These are phyloP conservation scores for Cardamine resedifolia DNA, from an alignment of 345 rosid species.

Conservation along the genomic window DNA sequence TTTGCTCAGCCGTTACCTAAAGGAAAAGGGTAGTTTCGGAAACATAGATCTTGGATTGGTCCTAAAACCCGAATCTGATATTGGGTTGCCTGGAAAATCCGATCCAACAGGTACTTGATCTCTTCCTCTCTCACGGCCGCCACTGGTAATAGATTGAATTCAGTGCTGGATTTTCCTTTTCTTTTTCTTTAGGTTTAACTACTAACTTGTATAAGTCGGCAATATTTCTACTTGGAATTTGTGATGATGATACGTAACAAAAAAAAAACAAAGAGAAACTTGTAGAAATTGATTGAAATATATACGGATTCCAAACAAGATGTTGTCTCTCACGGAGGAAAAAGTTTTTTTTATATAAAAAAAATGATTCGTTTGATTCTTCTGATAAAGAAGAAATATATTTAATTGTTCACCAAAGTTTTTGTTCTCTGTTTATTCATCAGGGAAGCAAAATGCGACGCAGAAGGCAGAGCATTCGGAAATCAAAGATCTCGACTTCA, in stretches of 20 bases:
- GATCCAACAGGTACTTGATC: slow-evolving; percentile 22
- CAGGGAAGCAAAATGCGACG: slow-evolving; percentile 24
- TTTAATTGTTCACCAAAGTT: background rate
- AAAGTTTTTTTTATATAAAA: background rate
- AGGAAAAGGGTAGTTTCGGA: slow-evolving; percentile 56
- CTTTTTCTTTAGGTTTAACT: background rate
- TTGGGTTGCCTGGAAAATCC: slow-evolving; percentile 5
- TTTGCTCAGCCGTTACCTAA: slow-evolving; percentile 67
- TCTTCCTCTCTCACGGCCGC: background rate
- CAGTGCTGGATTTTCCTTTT: background rate
- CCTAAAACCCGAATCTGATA: slow-evolving; percentile 21
- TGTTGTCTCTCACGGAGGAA: background rate
- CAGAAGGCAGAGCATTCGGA: background rate
- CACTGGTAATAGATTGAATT: background rate
- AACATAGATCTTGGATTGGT: slow-evolving; percentile 41
- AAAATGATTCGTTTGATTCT: background rate
- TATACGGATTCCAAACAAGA: background rate
- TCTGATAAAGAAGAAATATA: background rate
- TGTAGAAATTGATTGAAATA: background rate
- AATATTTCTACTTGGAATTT: background rate
- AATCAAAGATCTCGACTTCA: background rate
- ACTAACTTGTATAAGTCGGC: background rate
- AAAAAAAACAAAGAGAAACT: background rate
- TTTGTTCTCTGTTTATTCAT: background rate
- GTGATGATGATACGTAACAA: background rate